phyloP scores from a whole-genome alignment of 1,284 basidiomycete genomes.

The Ustanciosporium gigantosporum region DNA sequence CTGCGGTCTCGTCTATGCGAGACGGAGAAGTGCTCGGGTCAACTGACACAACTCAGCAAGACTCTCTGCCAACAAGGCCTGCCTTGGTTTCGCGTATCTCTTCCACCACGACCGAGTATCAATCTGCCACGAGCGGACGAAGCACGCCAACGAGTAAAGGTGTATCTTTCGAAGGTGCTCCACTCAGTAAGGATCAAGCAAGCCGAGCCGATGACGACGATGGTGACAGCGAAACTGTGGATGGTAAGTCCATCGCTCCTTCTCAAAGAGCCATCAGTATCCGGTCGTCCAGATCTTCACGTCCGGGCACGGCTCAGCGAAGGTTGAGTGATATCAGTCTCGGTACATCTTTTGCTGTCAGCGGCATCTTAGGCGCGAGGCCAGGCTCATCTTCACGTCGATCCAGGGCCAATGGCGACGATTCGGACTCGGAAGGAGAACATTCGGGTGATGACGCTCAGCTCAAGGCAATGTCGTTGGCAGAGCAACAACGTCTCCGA shows the following conservation, averaged over 20 bases:
- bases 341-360: constrained; percentile 47
- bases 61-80: too few species aligned
- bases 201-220: not conserved
- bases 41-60: too few species aligned
- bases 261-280: constrained; percentile 13
- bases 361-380: constrained; percentile 27
- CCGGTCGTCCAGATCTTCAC: constrained; percentile 17
- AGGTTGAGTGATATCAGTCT: constrained; percentile 48
- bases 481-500: constrained; percentile 51
- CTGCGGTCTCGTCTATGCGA: too few species aligned
- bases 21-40: too few species aligned
- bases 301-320: constrained; percentile 30
- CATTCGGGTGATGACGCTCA: constrained; percentile 44
- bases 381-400: constrained; percentile 7
- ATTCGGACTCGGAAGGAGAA: constrained; percentile 37
- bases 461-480: constrained; percentile 37
- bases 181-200: not conserved
- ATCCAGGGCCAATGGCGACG: constrained; percentile 10
- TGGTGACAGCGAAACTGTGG: not conserved
- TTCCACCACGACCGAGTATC: constrained; percentile 26
- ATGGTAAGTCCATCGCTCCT: constrained; percentile 9
- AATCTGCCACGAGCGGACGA: constrained; percentile 27
- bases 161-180: constrained; percentile 5
- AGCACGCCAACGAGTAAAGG: constrained; percentile 14
- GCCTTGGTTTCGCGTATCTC: constrained; percentile 1